Percentiles rank a stretch among this genome's conserved stretches.
These are phyloP conservation scores for Yamadazyma laniorum DNA, from an alignment of 805 yeast genomes.

Conservation along the genomic window DNA sequence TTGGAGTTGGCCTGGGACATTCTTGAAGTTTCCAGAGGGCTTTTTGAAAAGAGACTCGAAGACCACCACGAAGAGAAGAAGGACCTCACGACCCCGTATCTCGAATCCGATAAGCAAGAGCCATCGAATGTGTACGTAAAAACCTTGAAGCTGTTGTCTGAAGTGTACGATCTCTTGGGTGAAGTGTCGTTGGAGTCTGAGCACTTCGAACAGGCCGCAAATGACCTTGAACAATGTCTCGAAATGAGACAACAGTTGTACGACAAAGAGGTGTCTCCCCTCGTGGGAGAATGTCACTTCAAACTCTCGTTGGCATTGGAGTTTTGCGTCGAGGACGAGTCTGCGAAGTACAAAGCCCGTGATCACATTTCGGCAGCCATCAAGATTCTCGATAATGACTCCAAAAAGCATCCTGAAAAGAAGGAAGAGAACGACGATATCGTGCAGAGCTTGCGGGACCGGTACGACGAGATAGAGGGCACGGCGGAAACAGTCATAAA, in stretches of 20 bases:
- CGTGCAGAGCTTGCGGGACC: conserved; percentile 53
- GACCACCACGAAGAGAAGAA: conserved; percentile 4
- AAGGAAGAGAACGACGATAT: conserved; percentile 44
- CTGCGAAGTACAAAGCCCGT: conserved; percentile 49
- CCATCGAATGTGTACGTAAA: conserved; percentile 32
- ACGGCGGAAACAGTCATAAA: conserved; percentile 50
- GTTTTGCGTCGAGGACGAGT: conserved; percentile 55
- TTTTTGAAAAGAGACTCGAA: conserved; percentile 50
- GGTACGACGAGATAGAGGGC: conserved; percentile 53
- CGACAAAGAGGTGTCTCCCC: conserved; percentile 46
- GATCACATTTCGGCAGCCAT: conserved; percentile 56
- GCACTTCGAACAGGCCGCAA: conserved; percentile 74
- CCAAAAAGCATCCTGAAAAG: conserved; percentile 36
- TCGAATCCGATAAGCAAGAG: conserved; percentile 28
- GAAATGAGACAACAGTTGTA: conserved; percentile 53
- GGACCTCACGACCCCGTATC: conserved; percentile 26
- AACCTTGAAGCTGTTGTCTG: conserved; percentile 58
- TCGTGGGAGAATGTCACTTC: conserved; percentile 76
- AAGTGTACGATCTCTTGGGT: conserved; percentile 76
- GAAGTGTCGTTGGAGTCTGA: conserved; percentile 90
- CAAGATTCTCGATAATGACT: conserved; percentile 38
- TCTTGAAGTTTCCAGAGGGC: conserved; percentile 70
- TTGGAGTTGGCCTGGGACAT: conserved; percentile 90
- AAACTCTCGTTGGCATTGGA: conserved; percentile 79
- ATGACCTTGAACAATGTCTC: conserved; percentile 62